phyloP scores from a whole-genome alignment of 2,329 filamentous ascomycete species.

The Xylariaceae sp. region DNA sequence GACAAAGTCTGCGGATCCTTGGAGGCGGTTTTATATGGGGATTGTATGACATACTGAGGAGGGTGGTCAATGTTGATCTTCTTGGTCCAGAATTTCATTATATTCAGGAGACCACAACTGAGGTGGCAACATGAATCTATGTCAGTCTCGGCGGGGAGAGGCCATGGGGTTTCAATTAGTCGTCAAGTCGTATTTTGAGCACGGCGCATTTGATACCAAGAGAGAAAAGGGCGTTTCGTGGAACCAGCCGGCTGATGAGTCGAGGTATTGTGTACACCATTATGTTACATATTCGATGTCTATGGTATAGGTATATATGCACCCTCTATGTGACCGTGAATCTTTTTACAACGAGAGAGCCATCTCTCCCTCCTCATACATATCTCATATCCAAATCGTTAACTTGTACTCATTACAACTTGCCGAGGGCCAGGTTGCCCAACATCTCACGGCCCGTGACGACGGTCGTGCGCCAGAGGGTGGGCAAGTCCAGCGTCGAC shows the following conservation, averaged over 20 bases:
- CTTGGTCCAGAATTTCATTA: not conserved
- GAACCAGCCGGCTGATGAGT: not conserved
- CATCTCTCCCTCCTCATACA: not conserved
- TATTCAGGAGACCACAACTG: not conserved
- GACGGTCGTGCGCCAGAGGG: constrained; percentile 70
- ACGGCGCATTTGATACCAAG: not conserved
- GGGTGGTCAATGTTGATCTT: not conserved
- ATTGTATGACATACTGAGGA: constrained; percentile 31
- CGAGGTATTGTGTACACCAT: not conserved
- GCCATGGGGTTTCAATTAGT: not conserved
- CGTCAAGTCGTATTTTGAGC: not conserved
- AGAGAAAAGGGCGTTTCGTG: not conserved
- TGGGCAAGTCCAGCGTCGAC: constrained; percentile 80
- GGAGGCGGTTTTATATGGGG: constrained; percentile 42
- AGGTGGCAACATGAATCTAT: not conserved
- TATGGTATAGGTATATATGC: not conserved
- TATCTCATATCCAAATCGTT: not conserved
- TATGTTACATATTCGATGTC: constrained; percentile 3
- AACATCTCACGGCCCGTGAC: constrained; percentile 75
- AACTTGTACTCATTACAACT: constrained; percentile 50
- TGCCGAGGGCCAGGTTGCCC: constrained; percentile 62
- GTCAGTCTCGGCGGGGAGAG: not conserved
- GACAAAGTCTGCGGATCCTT: constrained; percentile 32
- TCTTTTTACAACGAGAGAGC: not conserved
- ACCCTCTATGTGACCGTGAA: not conserved